Evolutionary conservation across 2,329 filamentous ascomycete species (phyloP), one percentile per base, ranked within the genome.

Genomic region (Verticillium klebahnii): DNA sequence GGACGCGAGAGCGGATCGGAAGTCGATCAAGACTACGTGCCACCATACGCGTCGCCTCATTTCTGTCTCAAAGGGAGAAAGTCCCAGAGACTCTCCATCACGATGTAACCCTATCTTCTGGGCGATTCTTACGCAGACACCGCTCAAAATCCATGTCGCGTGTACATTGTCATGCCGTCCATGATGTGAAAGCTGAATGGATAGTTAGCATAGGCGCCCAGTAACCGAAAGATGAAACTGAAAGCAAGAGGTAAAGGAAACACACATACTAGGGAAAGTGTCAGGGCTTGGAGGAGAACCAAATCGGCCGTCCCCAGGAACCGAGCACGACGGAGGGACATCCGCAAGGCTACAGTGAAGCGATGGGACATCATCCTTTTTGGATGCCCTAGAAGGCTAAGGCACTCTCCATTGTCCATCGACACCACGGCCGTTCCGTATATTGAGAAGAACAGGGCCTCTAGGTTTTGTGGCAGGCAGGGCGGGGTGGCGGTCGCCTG

Each of bases 31-130:
- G 12, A 64, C 63, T 0, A 73, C 11, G 23, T 70, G 68, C 69
- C 69, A 70, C 71, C 71, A 73, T 0, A 72, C 59, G 2, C 71
- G 65, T 0, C 69, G 60, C 0, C 68, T 69, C 70, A 73, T 69
- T 40, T 72, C 71, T 1, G 50, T 66, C 2, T 73, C 65, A 7
- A 73, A 71, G 3, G 69, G 64, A 0, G 67, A 61, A 1, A 69
- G 15, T 12, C 23, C 17, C 4, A 37, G 15, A 3, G 37, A 40
- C 11, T 52, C 40, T 1, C 61, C 61, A 61, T 90, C 87, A 7
- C 83, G 80, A 63, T 89, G 85, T 56, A 89, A 78, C 1, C 87
- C 87, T 78, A 89, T 86, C 67, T 86, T 86, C 68, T 88, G 84
- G 1, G 85, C 86, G 59, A 89, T 85, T 23, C 87, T 82, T 29